Base-by-base conservation (phyloP, 2,329 filamentous ascomycete species). In the Fusarium mangiferae region DNA sequence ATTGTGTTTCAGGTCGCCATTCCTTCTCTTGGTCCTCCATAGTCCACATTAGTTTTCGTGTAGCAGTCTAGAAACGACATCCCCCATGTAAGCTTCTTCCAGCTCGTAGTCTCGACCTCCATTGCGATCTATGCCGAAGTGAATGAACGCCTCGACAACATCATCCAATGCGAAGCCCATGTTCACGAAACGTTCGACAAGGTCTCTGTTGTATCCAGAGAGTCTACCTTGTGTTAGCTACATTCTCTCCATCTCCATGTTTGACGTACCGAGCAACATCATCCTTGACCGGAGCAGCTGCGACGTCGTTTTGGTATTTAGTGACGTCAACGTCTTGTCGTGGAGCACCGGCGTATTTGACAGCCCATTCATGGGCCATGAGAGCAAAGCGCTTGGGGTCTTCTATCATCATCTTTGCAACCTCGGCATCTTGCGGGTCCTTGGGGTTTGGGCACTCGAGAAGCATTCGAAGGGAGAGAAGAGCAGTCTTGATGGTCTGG, bases 401-500 rank as follows among this genome's bases (percentile, higher is more conserved):
- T 6, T 91, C 89, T 68, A 97, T 87, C 79, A 98, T 88, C 94
- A 98, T 97, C 78, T 89, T 91, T 30, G 96, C 96, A 3, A 98
- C 96, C 82, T 98, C 94, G 44, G 95, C 95, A 79, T 99, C 96
- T 85, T 99, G 96, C 0, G 96, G 96, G 75, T 99, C 96, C 78
- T 96, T 97, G 0, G 96, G 96, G 82, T 99, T 97, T 7, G 96
- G 96, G 24, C 92, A 94, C 84, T 94, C 94, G 79, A 99, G 93
- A 24, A 99, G 90, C 75, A 95, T 96, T 82, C 98, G 95, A 38
- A 99, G 88, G 35, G 95, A 98, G 67, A 99, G 91, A 51, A 99
- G 90, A 42, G 96, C 94, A 26, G 94, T 97, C 85, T 98, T 98
- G 82, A 99, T 96, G 20, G 96, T 99, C 70, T 98, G 89, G 30